A percentile compares a stretch with the other conserved stretches of the same genome.
Conservation (phyloP, 75 land plant species). For the Isoetes taiwanensis region DNA sequence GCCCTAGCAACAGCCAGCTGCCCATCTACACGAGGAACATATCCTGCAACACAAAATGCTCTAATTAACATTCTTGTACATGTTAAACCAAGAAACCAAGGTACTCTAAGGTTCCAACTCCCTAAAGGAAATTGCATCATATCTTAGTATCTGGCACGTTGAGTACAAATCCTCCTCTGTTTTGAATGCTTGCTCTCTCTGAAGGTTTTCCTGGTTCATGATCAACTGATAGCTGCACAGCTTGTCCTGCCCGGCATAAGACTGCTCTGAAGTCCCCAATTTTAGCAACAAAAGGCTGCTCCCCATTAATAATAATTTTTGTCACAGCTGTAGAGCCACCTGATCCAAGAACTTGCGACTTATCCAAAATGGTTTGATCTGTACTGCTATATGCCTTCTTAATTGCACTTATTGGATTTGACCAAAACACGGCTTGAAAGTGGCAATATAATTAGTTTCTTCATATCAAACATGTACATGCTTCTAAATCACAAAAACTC, state of each 20-base stretch:
- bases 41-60: constrained; percentile 35
- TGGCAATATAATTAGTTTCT: background rate
- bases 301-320: constrained; percentile 50
- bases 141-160: constrained; percentile 48
- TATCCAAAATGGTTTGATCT: constrained; percentile 42
- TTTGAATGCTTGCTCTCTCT: constrained; percentile 45
- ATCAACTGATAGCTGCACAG: constrained; percentile 63
- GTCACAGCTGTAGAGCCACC: constrained; percentile 94
- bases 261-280: constrained; percentile 86
- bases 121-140: too few species aligned
- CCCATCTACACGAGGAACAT: constrained; percentile 79
- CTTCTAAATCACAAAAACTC: background rate
- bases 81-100: background rate
- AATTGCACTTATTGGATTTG: constrained; percentile 46
- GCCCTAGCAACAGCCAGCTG: constrained; percentile 77
- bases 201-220: constrained; percentile 49
- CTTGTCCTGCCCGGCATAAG: constrained; percentile 38
- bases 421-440: constrained; percentile 45
- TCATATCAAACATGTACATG: background rate
- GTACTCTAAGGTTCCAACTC: too few species aligned
- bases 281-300: constrained; percentile 54
- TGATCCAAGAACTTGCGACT: constrained; percentile 28
- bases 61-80: too few species aligned
- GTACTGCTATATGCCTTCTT: constrained; percentile 49
- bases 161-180: constrained; percentile 65